phyloP scores from a whole-genome alignment of 129 eudicot species.

The Logfia minima region DNA sequence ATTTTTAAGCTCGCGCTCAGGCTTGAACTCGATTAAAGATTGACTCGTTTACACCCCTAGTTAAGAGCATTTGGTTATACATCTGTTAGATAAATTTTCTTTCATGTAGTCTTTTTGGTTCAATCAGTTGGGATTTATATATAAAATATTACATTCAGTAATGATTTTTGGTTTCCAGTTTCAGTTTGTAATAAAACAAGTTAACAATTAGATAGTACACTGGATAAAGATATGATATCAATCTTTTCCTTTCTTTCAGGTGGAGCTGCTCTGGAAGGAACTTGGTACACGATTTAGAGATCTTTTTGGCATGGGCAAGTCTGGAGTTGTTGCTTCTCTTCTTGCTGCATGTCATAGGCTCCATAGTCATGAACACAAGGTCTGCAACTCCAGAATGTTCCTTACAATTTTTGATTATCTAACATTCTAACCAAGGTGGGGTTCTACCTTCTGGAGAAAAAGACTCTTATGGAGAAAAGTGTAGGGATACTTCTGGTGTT shows the following conservation, averaged over 20 bases:
- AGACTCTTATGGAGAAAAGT: too few species aligned
- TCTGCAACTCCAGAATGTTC: conserved; percentile 13
- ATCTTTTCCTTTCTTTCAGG: conserved; percentile 36
- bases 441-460: too few species aligned
- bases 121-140: background rate
- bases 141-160: too few species aligned
- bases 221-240: background rate
- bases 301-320: conserved; percentile 74
- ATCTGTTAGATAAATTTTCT: background rate
- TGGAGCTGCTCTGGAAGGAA: conserved; percentile 72
- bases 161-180: background rate
- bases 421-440: background rate
- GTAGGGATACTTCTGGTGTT: too few species aligned
- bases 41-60: too few species aligned
- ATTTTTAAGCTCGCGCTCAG: too few species aligned
- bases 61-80: background rate
- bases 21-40: too few species aligned
- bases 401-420: conserved; percentile 1
- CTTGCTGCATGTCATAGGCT: conserved; percentile 81
- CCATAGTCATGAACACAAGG: conserved; percentile 67
- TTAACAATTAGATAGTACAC: background rate
- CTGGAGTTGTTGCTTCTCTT: conserved; percentile 92
- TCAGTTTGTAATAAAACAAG: background rate
- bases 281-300: conserved; percentile 67
- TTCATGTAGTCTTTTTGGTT: background rate